Evolutionary conservation across 139 green algal genomes (phyloP).

Genomic region (Chlamydomonas eustigma): DNA sequence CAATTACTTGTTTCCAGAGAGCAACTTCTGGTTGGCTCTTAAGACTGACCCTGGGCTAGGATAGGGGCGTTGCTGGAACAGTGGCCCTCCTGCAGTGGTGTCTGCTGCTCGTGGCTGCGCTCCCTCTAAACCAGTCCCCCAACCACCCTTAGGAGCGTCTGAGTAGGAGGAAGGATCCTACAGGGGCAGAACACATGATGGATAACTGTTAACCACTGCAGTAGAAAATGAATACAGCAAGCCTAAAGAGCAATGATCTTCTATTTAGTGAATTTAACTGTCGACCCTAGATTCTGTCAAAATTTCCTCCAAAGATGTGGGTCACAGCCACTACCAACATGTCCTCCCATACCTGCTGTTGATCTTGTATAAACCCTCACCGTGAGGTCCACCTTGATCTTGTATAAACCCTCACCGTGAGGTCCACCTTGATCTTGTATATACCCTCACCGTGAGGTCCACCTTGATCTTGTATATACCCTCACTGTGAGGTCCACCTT

Average conservation of each 20-base stretch:
- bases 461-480: neutral
- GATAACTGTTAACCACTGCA: neutral
- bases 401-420: neutral
- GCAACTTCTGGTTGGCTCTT: slow-evolving; percentile 59
- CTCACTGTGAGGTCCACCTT: no score
- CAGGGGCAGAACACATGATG: neutral
- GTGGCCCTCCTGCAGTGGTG: slow-evolving; percentile 64
- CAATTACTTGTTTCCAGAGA: no score
- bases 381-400: neutral
- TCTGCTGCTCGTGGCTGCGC: slow-evolving; percentile 53
- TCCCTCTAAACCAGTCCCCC: slow-evolving; percentile 41
- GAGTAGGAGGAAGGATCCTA: slow-evolving; percentile 53
- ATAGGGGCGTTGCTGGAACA: slow-evolving; percentile 80
- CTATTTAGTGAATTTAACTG: neutral
- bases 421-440: neutral
- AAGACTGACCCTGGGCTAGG: slow-evolving; percentile 61
- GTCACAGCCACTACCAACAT: neutral
- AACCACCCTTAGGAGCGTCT: slow-evolving; percentile 58
- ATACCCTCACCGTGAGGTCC: neutral
- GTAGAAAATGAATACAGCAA: neutral
- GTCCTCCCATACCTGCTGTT: neutral
- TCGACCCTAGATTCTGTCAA: neutral
- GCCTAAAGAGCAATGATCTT: neutral
- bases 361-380: neutral
- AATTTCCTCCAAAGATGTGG: neutral